Evolutionary conservation across 352 stramenopile genomes (phyloP).

Genomic region (Phytophthora meadii): DNA sequence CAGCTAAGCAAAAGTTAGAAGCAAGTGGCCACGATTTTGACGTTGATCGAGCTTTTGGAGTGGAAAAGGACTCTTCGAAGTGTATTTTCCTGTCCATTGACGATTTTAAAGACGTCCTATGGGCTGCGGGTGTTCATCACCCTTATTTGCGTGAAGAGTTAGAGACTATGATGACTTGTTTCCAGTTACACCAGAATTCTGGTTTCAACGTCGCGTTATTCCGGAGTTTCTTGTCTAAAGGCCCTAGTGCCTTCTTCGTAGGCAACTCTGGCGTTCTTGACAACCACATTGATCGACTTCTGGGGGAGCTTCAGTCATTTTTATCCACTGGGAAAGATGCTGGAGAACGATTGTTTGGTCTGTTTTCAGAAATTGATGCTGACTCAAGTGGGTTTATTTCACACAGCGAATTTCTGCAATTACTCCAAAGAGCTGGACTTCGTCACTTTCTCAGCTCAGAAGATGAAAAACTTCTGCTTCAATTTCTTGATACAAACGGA

Average conservation of each 20-base stretch:
- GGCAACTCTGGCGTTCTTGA: conserved; percentile 51
- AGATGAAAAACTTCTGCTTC: conserved; percentile 67
- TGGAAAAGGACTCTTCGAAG: conserved; percentile 45
- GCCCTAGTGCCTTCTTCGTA: conserved; percentile 56
- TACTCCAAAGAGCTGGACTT: conserved; percentile 69
- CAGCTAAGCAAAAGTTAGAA: conserved; percentile 30
- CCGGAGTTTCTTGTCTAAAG: conserved; percentile 57
- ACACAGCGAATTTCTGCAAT: conserved; percentile 67
- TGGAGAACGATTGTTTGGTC: conserved; percentile 43
- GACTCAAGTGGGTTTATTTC: conserved; percentile 66
- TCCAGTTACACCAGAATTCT: conserved; percentile 45
- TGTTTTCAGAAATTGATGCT: conserved; percentile 67
- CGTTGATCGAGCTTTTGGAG: conserved; percentile 52
- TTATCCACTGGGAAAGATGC: conserved; percentile 66
- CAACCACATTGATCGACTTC: conserved; percentile 59
- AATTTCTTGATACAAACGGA: conserved; percentile 73
- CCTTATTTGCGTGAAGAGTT: conserved; percentile 78
- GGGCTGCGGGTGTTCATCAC: conserved; percentile 62
- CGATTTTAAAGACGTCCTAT: conserved; percentile 80
- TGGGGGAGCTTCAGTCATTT: conserved; percentile 65
- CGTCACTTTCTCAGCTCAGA: conserved; percentile 67
- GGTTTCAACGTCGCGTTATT: conserved; percentile 67
- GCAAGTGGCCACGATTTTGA: conserved; percentile 46
- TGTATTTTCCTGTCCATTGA: conserved; percentile 55
- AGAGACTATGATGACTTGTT: conserved; percentile 64